Base-by-base conservation (phyloP, 768 basidiomycete species). In the Hortiboletus flavorubellus region DNA sequence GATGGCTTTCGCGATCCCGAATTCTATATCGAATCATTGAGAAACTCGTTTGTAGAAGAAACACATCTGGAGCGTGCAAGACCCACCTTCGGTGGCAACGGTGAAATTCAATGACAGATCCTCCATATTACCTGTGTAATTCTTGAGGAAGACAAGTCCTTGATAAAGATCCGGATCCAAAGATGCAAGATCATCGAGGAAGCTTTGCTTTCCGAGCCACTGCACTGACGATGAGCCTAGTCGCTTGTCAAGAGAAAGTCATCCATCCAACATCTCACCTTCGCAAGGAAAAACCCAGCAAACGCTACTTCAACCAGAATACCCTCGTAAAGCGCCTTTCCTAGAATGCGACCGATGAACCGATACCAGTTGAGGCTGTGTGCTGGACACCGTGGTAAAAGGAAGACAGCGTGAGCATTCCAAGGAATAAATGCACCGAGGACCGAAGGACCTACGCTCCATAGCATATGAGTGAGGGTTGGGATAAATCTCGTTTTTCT, bases 291-390 rank as follows among this genome's bases (percentile, higher is more conserved):
- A 78, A 98, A 99, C 3, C 86, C 84, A 4, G 97, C 95, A 69
- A 98, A 98, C 0, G 89, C 89, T 2, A 98, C 93, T 59, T 98
- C 93, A 15, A 96, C 86, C 8, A 99, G 76, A 44, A 98, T 97
- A 1, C 95, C 94, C 50, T 98, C 92, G 64, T 99, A 98, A 68
- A 99, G 78, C 0, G 96, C 97, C 68, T 98, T 98, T 5, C 96
- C 96, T 1, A 99, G 78, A 18, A 99, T 91, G 2, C 92, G 79
- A 0, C 97, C 97, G 56, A 98, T 89, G 71, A 96, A 94, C 2
- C 85, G 81, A 67, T 91, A 98, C 96, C 96, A 98, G 41, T 81
- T 84, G 46, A 98, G 75, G 65, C 86, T 94, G 65, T 92, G 88
- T 0, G 81, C 89, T 95, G 30, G 3, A 64, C 8, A 56, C 18